Base-by-base conservation (phyloP, 2,329 filamentous ascomycete genomes). In the Diaporthe citri region DNA sequence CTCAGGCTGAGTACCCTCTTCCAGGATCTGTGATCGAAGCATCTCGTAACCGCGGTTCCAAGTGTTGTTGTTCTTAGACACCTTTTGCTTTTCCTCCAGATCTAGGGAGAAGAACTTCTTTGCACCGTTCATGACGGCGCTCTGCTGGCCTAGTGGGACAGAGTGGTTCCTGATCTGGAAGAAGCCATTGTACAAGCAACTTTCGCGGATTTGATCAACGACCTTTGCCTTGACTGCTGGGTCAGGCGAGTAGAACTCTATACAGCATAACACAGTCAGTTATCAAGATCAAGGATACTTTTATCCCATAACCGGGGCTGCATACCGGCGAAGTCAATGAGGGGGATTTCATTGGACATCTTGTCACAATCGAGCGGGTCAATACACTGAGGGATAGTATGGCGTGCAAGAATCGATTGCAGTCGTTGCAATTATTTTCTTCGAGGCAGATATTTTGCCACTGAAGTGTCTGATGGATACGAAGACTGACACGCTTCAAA, bases 161-260 rank as follows among this genome's bases (percentile, higher is more conserved):
- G 84, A 82, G 78, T 90, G 88, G 10, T 86, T 86, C 10, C 83
- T 82, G 67, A 90, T 84, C 77, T 89, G 87, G 81, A 90, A 89
- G 80, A 90, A 90, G 5, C 88, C 88, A 82, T 88, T 77, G 82
- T 85, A 80, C 25, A 83, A 80, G 76, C 86, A 88, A 67, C 85
- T 85, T 41, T 81, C 77, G 8, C 85, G 82, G 43, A 88, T 82
- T 60, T 85, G 81, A 0, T 81, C 74, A 4, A 85, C 80, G 1
- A 84, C 78, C 20, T 77, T 77, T 36, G 80, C 78, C 74, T 80
- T 82, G n/a, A 73, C 36, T 7, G 25, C 51, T 9, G 64, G 48
- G 76, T 67, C 77, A 75, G 39, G 73, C 64, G 55, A 77, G 52
- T 77, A 71, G 43, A 76, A 76, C 12, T 72, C 75, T 76, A 34